Percentiles rank a stretch among this genome's conserved stretches.
Evolutionary conservation across 768 basidiomycete genomes (phyloP).

Genomic region (Paxillus ammoniavirescens): DNA sequence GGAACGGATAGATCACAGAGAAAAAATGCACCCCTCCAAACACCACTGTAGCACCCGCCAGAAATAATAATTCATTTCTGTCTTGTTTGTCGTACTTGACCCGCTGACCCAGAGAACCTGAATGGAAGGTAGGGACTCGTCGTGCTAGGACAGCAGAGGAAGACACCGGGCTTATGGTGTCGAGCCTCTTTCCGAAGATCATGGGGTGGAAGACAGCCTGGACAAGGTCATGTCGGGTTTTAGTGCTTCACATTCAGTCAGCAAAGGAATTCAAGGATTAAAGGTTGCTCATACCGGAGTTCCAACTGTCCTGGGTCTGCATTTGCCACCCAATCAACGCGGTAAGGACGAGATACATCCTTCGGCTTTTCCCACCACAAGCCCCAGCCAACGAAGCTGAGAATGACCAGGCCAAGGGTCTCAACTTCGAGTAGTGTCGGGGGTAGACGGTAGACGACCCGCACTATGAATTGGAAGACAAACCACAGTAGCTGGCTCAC

Average conservation of each 20-base stretch:
- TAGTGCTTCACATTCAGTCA: not conserved
- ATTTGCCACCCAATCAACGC: not conserved
- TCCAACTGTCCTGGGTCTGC: not conserved
- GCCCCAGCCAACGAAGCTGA: slow-evolving; percentile 30
- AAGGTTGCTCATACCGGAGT: not conserved
- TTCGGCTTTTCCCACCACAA: slow-evolving; percentile 43
- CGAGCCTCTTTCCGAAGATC: not conserved
- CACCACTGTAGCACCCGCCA: slow-evolving; percentile 4
- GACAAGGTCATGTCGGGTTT: not conserved
- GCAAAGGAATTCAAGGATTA: not conserved
- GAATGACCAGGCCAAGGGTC: slow-evolving; percentile 33
- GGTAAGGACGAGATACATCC: slow-evolving; percentile 25
- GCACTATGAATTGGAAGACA: slow-evolving; percentile 27
- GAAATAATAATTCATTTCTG: not conserved
- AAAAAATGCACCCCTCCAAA: slow-evolving; percentile 30
- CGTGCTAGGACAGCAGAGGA: not conserved
- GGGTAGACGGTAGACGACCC: slow-evolving; percentile 21
- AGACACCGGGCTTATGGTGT: not conserved
- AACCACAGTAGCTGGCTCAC: slow-evolving; percentile 38
- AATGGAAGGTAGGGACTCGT: not conserved
- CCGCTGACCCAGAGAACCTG: not conserved
- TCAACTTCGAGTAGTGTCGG: slow-evolving; percentile 36
- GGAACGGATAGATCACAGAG: slow-evolving; percentile 17
- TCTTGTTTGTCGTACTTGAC: not conserved
- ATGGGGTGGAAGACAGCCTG: not conserved